Evolutionary conservation across 441 rosid species (phyloP).

Genomic region (Theobroma grandiflorum): DNA sequence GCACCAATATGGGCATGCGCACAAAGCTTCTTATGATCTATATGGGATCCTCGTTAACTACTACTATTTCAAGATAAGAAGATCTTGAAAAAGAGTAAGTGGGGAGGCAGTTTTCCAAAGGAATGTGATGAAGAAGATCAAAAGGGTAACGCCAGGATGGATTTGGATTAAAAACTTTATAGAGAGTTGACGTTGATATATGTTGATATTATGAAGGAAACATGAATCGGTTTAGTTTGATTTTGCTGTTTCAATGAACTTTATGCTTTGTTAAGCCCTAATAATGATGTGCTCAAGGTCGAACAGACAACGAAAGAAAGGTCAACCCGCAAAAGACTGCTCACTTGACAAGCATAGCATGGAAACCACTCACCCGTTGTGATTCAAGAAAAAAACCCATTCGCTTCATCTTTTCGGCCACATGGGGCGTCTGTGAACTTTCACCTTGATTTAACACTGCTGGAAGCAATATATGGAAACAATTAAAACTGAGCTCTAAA

Average conservation of each 20-base stretch:
- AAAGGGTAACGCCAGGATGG: neutral
- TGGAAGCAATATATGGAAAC: neutral
- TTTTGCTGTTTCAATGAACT: no score
- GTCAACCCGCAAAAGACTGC: constrained; percentile 44
- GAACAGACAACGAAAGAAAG: constrained; percentile 61
- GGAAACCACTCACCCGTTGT: constrained; percentile 42
- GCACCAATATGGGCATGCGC: neutral
- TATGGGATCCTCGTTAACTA: neutral
- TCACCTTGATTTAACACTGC: neutral
- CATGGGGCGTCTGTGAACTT: neutral
- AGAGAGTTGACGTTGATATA: no score
- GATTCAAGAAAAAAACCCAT: neutral
- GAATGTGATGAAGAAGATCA: neutral
- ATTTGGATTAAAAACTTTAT: neutral
- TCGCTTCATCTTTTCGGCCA: neutral
- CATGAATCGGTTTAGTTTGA: no score
- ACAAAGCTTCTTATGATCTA: neutral
- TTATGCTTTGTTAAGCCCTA: neutral
- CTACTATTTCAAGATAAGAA: neutral
- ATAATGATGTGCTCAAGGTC: constrained; percentile 41
- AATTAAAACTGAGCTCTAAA: neutral
- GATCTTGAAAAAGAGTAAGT: neutral
- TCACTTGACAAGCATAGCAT: constrained; percentile 49
- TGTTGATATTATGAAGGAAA: no score
- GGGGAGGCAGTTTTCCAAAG: neutral